Evolutionary conservation across 2,329 filamentous ascomycete species (phyloP).

Genomic region (Venturia pyrina): DNA sequence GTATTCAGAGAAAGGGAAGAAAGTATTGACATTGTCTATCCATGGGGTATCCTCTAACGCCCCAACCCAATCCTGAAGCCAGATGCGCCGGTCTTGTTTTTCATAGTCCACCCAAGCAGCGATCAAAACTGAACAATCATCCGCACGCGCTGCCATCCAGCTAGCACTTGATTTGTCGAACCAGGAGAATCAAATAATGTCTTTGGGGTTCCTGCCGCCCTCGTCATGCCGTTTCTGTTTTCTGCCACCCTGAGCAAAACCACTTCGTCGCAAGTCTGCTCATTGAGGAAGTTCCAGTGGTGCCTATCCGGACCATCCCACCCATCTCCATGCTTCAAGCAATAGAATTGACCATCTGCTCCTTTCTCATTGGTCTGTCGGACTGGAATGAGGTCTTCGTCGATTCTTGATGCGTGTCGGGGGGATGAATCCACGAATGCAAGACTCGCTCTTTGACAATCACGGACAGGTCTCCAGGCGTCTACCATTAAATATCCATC

Average conservation of each 20-base stretch:
- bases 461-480: not conserved
- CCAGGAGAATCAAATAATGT: not conserved
- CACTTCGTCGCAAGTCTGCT: not conserved
- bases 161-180: not conserved
- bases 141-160: not conserved
- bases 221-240: not conserved
- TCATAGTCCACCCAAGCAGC: not conserved
- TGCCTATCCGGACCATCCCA: not conserved
- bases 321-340: not conserved
- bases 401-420: slow-evolving; percentile 1
- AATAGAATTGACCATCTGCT: not conserved
- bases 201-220: slow-evolving; percentile 1
- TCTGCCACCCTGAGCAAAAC: not conserved
- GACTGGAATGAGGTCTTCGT: slow-evolving; percentile 3
- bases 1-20: not conserved
- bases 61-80: not conserved
- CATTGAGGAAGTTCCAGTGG: not conserved
- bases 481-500: not conserved
- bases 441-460: not conserved
- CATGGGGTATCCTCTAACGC: not conserved
- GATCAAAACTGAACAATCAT: not conserved
- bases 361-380: not conserved
- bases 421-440: not conserved
- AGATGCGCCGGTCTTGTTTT: not conserved
- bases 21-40: not conserved